Evolutionary conservation across 768 basidiomycete genomes (phyloP).

Genomic region (Rossbeevera mucosa): DNA sequence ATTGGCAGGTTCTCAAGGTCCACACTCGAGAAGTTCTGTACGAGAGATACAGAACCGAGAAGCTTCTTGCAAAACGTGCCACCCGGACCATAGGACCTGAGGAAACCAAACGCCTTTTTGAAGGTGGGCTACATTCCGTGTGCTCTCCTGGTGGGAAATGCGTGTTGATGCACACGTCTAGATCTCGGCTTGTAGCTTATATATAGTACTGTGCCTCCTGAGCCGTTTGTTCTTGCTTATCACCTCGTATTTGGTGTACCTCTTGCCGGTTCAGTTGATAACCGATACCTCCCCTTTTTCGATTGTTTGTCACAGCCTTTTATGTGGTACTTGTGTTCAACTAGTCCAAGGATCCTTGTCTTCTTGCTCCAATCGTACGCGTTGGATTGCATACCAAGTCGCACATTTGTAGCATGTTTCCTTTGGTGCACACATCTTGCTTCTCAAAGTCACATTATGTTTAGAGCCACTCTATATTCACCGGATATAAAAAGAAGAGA

Average conservation of each 20-base stretch:
- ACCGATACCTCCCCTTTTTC: conserved; percentile 3
- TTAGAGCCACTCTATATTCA: conserved; percentile 3
- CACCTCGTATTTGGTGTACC: conserved; percentile 6
- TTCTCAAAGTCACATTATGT: conserved; percentile 5
- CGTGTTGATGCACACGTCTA: conserved; percentile 26
- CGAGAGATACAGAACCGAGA: conserved; percentile 90
- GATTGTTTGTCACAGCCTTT: conserved; percentile 5
- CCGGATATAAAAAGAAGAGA: conserved; percentile 1
- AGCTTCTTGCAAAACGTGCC: conserved; percentile 80
- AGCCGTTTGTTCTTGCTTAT: conserved; percentile 23
- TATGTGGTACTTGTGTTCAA: conserved; percentile 19
- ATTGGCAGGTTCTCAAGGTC: conserved; percentile 65
- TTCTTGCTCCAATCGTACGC: conserved; percentile 23
- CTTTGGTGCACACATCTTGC: conserved; percentile 20
- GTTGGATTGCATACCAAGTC: conserved; percentile 19
- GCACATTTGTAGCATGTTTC: conserved; percentile 23
- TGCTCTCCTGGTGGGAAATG: conserved; percentile 17
- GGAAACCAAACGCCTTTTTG: conserved; percentile 64
- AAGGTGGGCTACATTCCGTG: conserved; percentile 46
- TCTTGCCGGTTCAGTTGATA: conserved; percentile 6
- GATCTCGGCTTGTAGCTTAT: conserved; percentile 45
- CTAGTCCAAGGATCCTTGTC: conserved; percentile 12
- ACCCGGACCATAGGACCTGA: conserved; percentile 75
- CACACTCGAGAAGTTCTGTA: conserved; percentile 88
- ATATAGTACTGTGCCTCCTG: conserved; percentile 19